Conservation (phyloP, 2,329 filamentous ascomycete species). For the Fonsecaea multimorphosa region DNA sequence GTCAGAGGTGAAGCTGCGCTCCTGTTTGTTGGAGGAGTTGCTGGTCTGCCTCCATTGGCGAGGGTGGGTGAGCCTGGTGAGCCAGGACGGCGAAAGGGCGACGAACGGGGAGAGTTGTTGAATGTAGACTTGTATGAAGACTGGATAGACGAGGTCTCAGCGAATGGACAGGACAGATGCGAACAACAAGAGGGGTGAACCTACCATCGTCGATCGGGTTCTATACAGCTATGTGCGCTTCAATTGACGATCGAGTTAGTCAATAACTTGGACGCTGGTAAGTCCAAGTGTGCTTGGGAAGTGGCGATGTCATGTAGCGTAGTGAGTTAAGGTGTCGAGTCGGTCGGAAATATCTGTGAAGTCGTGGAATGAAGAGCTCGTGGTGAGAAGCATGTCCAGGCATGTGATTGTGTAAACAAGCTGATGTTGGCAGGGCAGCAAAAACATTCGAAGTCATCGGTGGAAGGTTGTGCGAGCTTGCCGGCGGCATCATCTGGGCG, state of each 20-base stretch:
- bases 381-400: not conserved
- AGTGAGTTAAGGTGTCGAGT: not conserved
- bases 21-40: conserved; percentile 54
- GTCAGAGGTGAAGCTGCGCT: conserved; percentile 50
- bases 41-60: conserved; percentile 51
- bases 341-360: not conserved
- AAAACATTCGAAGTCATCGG: not conserved
- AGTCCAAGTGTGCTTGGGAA: not conserved
- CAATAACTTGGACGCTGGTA: not conserved
- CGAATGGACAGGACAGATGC: not conserved
- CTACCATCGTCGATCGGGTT: conserved; percentile 21
- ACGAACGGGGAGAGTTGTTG: conserved; percentile 71
- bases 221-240: not conserved
- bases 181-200: conserved; percentile 2
- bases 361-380: not conserved
- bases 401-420: conserved; percentile 12
- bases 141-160: conserved; percentile 21
- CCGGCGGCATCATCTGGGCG: not conserved
- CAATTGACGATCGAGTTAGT: not conserved
- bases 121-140: conserved; percentile 50
- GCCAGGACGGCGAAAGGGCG: conserved; percentile 71
- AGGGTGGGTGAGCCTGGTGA: conserved; percentile 67
- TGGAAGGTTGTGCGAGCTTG: conserved; percentile 18
- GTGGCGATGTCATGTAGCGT: not conserved
- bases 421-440: conserved; percentile 20